Conservation (phyloP, 1,284 basidiomycete species). For the Cutaneotrichosporon cavernicola region DNA sequence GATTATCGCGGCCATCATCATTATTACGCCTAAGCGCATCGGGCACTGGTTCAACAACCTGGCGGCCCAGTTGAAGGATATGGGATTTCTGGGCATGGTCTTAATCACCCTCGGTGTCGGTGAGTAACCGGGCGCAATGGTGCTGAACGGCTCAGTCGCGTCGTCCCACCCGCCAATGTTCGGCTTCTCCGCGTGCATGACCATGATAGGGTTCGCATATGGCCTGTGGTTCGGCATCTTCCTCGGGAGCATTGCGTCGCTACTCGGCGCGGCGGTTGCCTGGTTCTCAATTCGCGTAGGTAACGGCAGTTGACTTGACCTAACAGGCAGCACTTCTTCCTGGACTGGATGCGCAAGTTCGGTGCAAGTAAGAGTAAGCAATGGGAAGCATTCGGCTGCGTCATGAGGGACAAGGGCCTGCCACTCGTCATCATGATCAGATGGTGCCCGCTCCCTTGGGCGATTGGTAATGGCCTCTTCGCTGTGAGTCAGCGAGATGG, state of each 20-base stretch:
- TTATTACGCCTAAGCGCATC: slow-evolving; percentile 47
- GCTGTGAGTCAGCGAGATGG: slow-evolving; percentile 36
- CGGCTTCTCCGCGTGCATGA: slow-evolving; percentile 48
- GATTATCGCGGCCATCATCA: slow-evolving; percentile 34
- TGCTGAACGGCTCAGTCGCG: slow-evolving; percentile 32
- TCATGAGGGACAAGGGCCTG: slow-evolving; percentile 50
- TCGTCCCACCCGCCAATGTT: slow-evolving; percentile 52
- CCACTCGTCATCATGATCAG: slow-evolving; percentile 52
- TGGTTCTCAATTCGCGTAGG: slow-evolving; percentile 49
- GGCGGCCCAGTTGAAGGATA: slow-evolving; percentile 33
- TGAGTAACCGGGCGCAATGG: slow-evolving; percentile 25
- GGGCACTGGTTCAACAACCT: slow-evolving; percentile 45
- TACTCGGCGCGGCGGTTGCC: slow-evolving; percentile 42
- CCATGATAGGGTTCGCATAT: slow-evolving; percentile 51
- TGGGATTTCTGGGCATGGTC: slow-evolving; percentile 45
- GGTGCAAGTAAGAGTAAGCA: slow-evolving; percentile 42
- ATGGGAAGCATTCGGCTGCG: slow-evolving; percentile 52
- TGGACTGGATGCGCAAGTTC: slow-evolving; percentile 40
- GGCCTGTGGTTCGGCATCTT: slow-evolving; percentile 49
- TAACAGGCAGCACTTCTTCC: slow-evolving; percentile 47
- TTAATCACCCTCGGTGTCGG: slow-evolving; percentile 39
- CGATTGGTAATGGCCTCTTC: slow-evolving; percentile 51
- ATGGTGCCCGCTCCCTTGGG: slow-evolving; percentile 53
- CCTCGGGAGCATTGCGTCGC: slow-evolving; percentile 39
- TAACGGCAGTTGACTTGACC: background rate